phyloP scores from a whole-genome alignment of 2,329 filamentous ascomycete species.

The Colletotrichum sp. region DNA sequence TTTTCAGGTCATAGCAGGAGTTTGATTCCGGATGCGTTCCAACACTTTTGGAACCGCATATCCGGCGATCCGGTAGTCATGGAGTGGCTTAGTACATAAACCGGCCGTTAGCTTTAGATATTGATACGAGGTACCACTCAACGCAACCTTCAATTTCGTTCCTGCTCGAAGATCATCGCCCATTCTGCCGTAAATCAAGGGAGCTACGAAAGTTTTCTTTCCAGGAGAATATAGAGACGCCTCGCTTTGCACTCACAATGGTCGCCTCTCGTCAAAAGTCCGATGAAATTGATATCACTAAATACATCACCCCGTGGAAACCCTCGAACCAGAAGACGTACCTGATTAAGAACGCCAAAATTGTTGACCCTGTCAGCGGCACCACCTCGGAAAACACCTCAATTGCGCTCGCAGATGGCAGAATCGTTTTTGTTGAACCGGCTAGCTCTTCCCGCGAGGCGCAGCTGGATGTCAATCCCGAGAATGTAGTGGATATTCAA shows the following conservation, averaged over 20 bases:
- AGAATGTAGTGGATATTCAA: constrained; percentile 15
- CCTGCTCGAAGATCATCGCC: not conserved
- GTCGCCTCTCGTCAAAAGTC: not conserved
- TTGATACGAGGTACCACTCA: not conserved
- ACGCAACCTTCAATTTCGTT: not conserved
- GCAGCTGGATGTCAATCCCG: not conserved
- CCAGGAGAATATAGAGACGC: not conserved
- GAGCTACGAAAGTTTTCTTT: fast-evolving
- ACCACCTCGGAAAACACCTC: not conserved
- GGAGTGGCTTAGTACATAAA: not conserved
- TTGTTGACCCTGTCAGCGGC: not conserved
- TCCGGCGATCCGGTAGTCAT: not conserved
- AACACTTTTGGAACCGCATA: not conserved
- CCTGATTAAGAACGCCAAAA: not conserved
- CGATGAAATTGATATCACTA: not conserved
- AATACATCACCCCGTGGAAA: not conserved
- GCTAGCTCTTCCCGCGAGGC: not conserved
- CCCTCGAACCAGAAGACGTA: not conserved
- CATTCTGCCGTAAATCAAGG: not conserved
- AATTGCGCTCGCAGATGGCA: not conserved
- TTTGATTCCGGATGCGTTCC: not conserved
- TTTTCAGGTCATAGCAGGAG: not conserved
- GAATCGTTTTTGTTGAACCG: not conserved
- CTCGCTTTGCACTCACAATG: not conserved
- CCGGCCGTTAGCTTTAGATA: not conserved